Base-by-base conservation (phyloP, 192 early-diverging fungal genomes). In the Thamnidium elegans region DNA sequence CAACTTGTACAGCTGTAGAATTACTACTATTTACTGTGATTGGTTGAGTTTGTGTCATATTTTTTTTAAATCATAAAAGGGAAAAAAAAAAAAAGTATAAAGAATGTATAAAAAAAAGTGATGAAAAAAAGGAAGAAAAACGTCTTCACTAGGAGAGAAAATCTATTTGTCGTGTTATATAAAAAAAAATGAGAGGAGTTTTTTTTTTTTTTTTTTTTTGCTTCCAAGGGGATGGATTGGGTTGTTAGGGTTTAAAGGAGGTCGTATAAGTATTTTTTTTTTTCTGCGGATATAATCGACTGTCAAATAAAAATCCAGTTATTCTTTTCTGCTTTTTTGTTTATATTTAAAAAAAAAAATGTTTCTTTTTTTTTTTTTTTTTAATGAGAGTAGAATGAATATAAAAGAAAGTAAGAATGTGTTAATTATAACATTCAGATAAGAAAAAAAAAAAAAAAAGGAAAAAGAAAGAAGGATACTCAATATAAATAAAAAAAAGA, bases 1-100 rank as follows among this genome's bases (percentile, higher is more conserved):
- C 58, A 20, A 59, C 58, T 59, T 59, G 19, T 3, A 59, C 58
- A 26, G 58, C 42, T 58, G 36, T 43, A 13, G 55, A 58, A n/a
- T 59, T 59, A 48, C 46, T 48, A 19, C 14, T 48, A 20, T 43
- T 59, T 20, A 5, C 21, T 45, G 58, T 23, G 58, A 59, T 43
- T 23, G 39, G 55, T 56, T 36, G 39, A n/a, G 20, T 42, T 39
- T 43, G 39, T 59, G 42, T 45, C 58, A 59, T 59, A 42, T 20
- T 58, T 20, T 4, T 36, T 17, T 13, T 23, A 39, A 20, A 39
- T 39, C 36, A 59, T 59, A 59, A 45, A 58, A 42, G 10, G 42
- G 17, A 7, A 21, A 7, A 2, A 45, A 26, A 42, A 5, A 30
- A 59, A 44, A 45, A 19, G 9, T 20, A 59, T 45, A 59, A 17